Evolutionary conservation across 225 moss, liverwort and hornwort species (phyloP), one percentile per base, ranked within the genome.

Genomic region (Pseudoscleropodium purum): DNA sequence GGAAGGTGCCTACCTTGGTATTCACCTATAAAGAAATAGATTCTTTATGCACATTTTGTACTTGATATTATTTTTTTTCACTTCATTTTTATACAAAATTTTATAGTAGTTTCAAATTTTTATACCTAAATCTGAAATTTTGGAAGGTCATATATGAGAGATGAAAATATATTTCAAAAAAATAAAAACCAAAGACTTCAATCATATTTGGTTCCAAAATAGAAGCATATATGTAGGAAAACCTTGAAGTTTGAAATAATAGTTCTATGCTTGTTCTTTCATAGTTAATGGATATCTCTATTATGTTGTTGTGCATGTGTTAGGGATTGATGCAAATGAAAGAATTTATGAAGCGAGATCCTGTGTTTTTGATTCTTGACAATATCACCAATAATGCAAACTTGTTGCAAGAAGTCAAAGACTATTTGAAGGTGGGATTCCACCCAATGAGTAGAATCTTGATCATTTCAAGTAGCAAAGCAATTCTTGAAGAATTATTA

Each of bases 1-100:
- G 1, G 4, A 8, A 2, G 15, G 7, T 25, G 2, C 1, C 5
- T 1, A 25, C 3, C 3, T 26, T 15, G 3, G 8, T 8, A 26
- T 15, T 41, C 8, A 15, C 0, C 2, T 43, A 5, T 7, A n/a
- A n/a, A n/a, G n/a, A n/a, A n/a, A n/a, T n/a, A n/a, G n/a, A n/a
- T n/a, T n/a, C n/a, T n/a, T n/a, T n/a, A n/a, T n/a, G n/a, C n/a
- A n/a, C n/a, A n/a, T n/a, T n/a, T n/a, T n/a, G n/a, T n/a, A n/a
- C n/a, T n/a, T n/a, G n/a, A n/a, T n/a, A n/a, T n/a, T n/a, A n/a
- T n/a, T n/a, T n/a, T n/a, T n/a, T n/a, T n/a, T 13, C 4, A n/a
- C 24, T 24, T 69, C n/a, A n/a, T n/a, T n/a, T n/a, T 24, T 13
- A 47, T 10, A 47, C 10, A 47, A 10, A 23, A 39, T 7, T 4